Evolutionary conservation across 192 early-diverging fungal genomes (phyloP), one percentile per base, ranked within the genome.

Genomic region (Linnemannia hyalina): DNA sequence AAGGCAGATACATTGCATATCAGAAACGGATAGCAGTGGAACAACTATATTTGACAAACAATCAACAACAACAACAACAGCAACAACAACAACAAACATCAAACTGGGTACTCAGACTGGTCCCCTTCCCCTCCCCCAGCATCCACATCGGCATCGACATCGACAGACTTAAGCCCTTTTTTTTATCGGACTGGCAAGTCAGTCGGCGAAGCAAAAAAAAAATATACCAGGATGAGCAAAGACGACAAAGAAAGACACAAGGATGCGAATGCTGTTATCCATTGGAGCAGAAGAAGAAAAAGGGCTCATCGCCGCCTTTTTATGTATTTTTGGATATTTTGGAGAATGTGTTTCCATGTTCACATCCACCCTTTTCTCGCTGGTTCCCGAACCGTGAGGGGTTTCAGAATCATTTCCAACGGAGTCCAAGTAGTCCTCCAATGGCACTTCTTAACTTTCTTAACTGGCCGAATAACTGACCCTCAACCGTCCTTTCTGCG

Each of bases 1-100:
- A 65, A 32, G 60, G 26, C 60, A 65, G 60, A 65, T 65, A 65
- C 60, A 65, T 65, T 65, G 60, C 60, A 65, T 65, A 65, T 65
- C 60, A 9, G 65, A 68, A 35, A 41, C 69, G 35, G 23, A 70
- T 41, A 70, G 4, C 49, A 5, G 18, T 52, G 49, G 47, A 52
- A 18, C 49, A 52, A 18, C 49, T 52, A 52, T 52, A 20, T 52
- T 52, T 52, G 26, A 15, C 60, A 29, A 32, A 65, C 60, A n/a
- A 52, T 7, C 44, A 11, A 46, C 44, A 46, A 46, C 44, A 8
- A 49, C 16, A 16, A 49, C 0, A n/a, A n/a, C n/a, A n/a, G n/a
- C 44, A 11, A 46, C 44, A 46, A 46, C 44, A 22, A 52, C 18
- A 16, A 18, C 4, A 16, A 52, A 22, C 49, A 1, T 52, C 44